These are phyloP conservation scores for Hysterium pulicare DNA, from an alignment of 2,329 filamentous ascomycete species.

Conservation along the genomic window DNA sequence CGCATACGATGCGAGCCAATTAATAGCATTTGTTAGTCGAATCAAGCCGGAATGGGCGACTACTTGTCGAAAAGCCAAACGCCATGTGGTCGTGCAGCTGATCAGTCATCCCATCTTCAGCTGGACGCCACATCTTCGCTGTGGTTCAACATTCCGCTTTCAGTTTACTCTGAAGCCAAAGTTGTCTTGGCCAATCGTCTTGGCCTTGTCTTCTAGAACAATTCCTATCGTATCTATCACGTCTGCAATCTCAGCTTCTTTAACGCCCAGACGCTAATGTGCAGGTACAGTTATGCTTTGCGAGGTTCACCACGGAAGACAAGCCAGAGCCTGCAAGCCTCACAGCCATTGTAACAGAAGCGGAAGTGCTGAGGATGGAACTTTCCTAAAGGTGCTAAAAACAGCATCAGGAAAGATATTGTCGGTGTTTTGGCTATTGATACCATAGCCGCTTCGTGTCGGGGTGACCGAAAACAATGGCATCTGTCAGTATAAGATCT, in stretches of 20 bases:
- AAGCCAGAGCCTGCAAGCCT: neutral
- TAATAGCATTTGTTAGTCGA: too few species aligned
- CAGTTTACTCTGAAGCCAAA: neutral
- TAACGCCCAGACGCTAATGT: neutral
- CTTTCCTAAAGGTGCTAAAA: neutral
- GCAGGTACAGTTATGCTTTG: neutral
- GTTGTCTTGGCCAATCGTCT: neutral
- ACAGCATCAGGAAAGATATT: too few species aligned
- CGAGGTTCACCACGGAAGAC: neutral
- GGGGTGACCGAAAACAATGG: neutral
- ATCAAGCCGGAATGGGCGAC: too few species aligned
- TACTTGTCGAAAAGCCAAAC: neutral
- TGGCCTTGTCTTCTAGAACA: neutral
- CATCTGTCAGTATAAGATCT: neutral
- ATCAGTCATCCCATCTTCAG: neutral
- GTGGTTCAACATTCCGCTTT: neutral
- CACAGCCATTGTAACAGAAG: neutral
- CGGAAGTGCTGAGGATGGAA: neutral
- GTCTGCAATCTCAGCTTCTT: conserved; percentile 1
- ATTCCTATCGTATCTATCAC: neutral
- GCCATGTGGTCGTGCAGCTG: neutral
- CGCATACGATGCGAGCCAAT: too few species aligned
- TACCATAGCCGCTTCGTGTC: neutral
- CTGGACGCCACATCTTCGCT: neutral
- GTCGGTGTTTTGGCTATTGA: too few species aligned